Evolutionary conservation across 2,329 filamentous ascomycete species (phyloP), one percentile per base, ranked within the genome.

Genomic region (Pyrenochaeta sp.): DNA sequence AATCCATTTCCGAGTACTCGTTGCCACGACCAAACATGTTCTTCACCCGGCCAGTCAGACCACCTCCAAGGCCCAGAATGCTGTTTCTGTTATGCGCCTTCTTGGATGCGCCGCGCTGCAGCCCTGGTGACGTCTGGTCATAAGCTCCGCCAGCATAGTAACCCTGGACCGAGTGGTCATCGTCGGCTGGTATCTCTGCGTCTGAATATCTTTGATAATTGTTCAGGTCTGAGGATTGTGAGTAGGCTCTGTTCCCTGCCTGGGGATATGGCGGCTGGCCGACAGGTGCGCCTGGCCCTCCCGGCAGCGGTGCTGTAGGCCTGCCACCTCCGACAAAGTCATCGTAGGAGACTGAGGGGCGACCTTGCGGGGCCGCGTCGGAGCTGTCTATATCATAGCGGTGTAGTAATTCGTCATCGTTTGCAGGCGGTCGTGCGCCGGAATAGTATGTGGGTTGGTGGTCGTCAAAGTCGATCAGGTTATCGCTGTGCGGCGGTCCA

Each of bases 1-100:
- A 79, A 68, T 99, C 93, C 94, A 99, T 99, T 74, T 97, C 94
- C 22, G 93, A 96, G 73, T 99, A 97, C 52, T 88, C 81, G 15
- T 81, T 80, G 7, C 84, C 87, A 85, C 96, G 91, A 39, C 94
- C 93, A 49, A 99, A 76, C 80, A 88, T 90, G 68, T 88, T 92
- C 77, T 96, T 97, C 28, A 93, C 88, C 64, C 82, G 86, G 30
- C 92, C 94, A 63, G 96, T 77, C 49, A 97, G 76, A 13, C 93
- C 92, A 49, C 93, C 92, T 49, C 93, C 92, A 63, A 97, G 74
- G 57, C 86, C 84, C 63, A 97, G 74, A 38, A 96, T 88, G 72
- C 92, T 97, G 69, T 96, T 96, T 59, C 94, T 83, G 68, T 90
- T 89, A 46, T 63, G 50, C 56, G 84, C 81, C 52, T 88, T 83